phyloP scores from a whole-genome alignment of 1,284 basidiomycete species.

The Neotropicomus parvogracilis region DNA sequence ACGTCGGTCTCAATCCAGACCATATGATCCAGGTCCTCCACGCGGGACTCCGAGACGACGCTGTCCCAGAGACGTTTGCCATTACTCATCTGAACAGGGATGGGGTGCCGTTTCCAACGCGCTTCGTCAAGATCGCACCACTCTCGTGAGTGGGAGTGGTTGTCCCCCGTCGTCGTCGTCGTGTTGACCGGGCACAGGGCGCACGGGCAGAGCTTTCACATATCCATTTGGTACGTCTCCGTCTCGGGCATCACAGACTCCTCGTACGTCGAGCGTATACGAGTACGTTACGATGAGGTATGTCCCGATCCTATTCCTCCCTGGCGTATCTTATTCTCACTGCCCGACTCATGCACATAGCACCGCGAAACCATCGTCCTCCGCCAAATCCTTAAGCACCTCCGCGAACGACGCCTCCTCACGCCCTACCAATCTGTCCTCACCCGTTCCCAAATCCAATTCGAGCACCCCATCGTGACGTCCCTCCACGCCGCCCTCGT shows the following conservation, averaged over 20 bases:
- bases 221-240: constrained; percentile 72
- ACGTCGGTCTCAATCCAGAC: constrained; percentile 59
- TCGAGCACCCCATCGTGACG: constrained; percentile 73
- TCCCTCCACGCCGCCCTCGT: constrained; percentile 64
- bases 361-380: constrained; percentile 63
- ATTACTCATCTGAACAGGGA: constrained; percentile 52
- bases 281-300: constrained; percentile 58
- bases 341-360: constrained; percentile 8
- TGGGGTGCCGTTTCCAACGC: constrained; percentile 58
- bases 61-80: constrained; percentile 57
- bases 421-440: constrained; percentile 64
- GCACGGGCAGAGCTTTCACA: constrained; percentile 67
- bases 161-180: not conserved
- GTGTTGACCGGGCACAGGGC: constrained; percentile 40
- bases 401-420: constrained; percentile 71
- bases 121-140: constrained; percentile 69
- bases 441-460: constrained; percentile 49
- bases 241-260: constrained; percentile 57
- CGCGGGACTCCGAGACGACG: constrained; percentile 61
- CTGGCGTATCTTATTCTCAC: not conserved
- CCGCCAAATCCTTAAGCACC: constrained; percentile 72
- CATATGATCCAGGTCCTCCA: constrained; percentile 64
- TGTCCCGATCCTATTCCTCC: constrained; percentile 12
- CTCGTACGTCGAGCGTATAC: constrained; percentile 51
- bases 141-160: constrained; percentile 50